These are phyloP conservation scores for Suhomyces vadensis DNA, from an alignment of 805 yeast genomes.

Conservation along the genomic window DNA sequence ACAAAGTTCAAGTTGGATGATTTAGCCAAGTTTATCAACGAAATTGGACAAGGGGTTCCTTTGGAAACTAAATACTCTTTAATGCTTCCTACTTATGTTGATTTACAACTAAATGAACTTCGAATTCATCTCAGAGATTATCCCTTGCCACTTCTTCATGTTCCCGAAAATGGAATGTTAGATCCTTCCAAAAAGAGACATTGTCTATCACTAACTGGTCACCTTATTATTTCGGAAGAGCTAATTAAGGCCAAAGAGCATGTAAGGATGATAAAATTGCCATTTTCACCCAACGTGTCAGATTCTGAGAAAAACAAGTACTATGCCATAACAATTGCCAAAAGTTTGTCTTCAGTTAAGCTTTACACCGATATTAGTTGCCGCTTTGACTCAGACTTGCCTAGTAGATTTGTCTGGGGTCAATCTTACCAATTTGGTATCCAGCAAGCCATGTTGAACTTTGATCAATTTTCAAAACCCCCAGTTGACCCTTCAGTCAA, in stretches of 20 bases:
- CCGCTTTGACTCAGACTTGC: conserved; percentile 51
- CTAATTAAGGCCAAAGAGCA: conserved; percentile 51
- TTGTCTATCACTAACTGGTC: conserved; percentile 50
- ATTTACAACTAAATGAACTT: conserved; percentile 58
- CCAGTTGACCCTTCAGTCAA: conserved; percentile 84
- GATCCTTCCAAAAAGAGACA: conserved; percentile 17
- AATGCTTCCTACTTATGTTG: conserved; percentile 61
- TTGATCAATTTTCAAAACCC: conserved; percentile 86
- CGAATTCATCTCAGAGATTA: conserved; percentile 78
- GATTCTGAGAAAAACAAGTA: conserved; percentile 23
- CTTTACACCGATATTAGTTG: conserved; percentile 62
- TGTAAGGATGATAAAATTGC: conserved; percentile 61
- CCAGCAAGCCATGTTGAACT: conserved; percentile 71
- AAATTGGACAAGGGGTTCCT: conserved; percentile 84
- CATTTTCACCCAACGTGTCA: conserved; percentile 47
- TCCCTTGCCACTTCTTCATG: conserved; percentile 77
- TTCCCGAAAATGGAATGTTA: conserved; percentile 49
- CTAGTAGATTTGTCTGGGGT: conserved; percentile 81
- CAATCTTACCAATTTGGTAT: conserved; percentile 81
- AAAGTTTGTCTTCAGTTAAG: conserved; percentile 76
- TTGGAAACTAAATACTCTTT: conserved; percentile 65
- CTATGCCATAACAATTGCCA: conserved; percentile 64
- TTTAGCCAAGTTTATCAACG: conserved; percentile 61
- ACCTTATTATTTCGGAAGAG: conserved; percentile 68
- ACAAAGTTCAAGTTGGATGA: conserved; percentile 33